Conservation (phyloP, 2,329 filamentous ascomycete genomes). For the Rhexocercosporidium sp. region DNA sequence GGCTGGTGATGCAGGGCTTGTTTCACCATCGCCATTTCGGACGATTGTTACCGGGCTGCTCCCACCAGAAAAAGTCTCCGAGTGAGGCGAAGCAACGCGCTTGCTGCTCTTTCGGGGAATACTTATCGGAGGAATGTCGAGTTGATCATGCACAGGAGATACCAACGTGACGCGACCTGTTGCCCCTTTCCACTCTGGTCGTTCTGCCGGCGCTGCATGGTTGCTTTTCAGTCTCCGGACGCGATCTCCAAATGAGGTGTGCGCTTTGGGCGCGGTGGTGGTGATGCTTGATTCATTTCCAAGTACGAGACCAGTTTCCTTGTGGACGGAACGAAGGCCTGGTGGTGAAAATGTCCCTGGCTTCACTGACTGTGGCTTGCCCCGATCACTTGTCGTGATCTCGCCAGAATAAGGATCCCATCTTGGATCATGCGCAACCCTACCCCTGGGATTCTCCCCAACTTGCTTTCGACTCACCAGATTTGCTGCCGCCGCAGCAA, state of each 20-base stretch:
- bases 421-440: constrained; percentile 48
- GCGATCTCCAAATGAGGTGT: constrained; percentile 51
- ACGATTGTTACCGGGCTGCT: constrained; percentile 35
- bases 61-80: constrained; percentile 26
- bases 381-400: constrained; percentile 60
- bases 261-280: constrained; percentile 36
- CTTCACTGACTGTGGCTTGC: constrained; percentile 60
- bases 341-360: constrained; percentile 54
- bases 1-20: constrained; percentile 33
- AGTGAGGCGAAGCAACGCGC: constrained; percentile 33
- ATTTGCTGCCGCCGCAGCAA: constrained; percentile 35
- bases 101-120: constrained; percentile 59
- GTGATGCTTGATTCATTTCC: constrained; percentile 36
- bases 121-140: constrained; percentile 59
- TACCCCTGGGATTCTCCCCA: constrained; percentile 26
- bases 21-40: constrained; percentile 36
- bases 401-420: constrained; percentile 74
- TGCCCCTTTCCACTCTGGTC: constrained; percentile 73
- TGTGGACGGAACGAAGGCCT: constrained; percentile 27
- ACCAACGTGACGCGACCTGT: constrained; percentile 71
- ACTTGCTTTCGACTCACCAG: constrained; percentile 34
- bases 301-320: constrained; percentile 26
- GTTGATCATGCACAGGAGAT: constrained; percentile 66
- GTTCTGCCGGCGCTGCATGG: constrained; percentile 34
- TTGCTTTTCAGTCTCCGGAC: constrained; percentile 49